A percentile compares a stretch with the other conserved stretches of the same genome.
Evolutionary conservation across 1,284 basidiomycete genomes (phyloP).

Genomic region (Taiwanofungus camphoratus): DNA sequence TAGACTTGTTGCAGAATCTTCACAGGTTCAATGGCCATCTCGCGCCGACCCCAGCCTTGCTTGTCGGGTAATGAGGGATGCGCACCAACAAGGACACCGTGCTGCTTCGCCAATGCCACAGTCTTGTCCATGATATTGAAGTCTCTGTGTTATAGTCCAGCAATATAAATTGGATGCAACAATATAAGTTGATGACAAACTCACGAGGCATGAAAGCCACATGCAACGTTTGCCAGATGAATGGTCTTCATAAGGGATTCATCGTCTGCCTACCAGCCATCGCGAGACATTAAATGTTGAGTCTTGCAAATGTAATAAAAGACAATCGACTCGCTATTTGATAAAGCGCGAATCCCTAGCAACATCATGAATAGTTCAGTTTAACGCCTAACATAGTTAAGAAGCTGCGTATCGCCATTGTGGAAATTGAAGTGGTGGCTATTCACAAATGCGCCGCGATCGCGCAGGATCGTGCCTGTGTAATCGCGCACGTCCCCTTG

Average conservation of each 20-base stretch:
- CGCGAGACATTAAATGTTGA: not conserved
- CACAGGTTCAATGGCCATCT: slow-evolving; percentile 55
- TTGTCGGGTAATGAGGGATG: slow-evolving; percentile 59
- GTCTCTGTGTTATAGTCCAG: slow-evolving; percentile 33
- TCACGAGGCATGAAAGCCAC: slow-evolving; percentile 60
- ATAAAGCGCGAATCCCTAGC: slow-evolving; percentile 47
- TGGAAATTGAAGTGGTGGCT: no score
- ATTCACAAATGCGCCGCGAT: no score
- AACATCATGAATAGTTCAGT: no score
- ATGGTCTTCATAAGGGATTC: slow-evolving; percentile 57
- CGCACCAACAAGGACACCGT: slow-evolving; percentile 49
- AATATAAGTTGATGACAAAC: slow-evolving; percentile 12
- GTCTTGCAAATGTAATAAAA: not conserved
- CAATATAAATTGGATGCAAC: not conserved
- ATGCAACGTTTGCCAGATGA: slow-evolving; percentile 59
- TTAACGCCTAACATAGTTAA: no score
- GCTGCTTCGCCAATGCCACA: slow-evolving; percentile 44
- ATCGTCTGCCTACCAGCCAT: slow-evolving; percentile 44
- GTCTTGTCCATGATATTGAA: slow-evolving; percentile 60
- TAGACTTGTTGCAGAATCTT: slow-evolving; percentile 4
- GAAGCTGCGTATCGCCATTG: no score
- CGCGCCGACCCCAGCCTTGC: slow-evolving; percentile 59
- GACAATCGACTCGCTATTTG: slow-evolving; percentile 37
- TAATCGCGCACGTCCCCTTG: no score
- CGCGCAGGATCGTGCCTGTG: no score